Base-by-base conservation (phyloP, 257 asterid genomes). In the Phtheirospermum japonicum region DNA sequence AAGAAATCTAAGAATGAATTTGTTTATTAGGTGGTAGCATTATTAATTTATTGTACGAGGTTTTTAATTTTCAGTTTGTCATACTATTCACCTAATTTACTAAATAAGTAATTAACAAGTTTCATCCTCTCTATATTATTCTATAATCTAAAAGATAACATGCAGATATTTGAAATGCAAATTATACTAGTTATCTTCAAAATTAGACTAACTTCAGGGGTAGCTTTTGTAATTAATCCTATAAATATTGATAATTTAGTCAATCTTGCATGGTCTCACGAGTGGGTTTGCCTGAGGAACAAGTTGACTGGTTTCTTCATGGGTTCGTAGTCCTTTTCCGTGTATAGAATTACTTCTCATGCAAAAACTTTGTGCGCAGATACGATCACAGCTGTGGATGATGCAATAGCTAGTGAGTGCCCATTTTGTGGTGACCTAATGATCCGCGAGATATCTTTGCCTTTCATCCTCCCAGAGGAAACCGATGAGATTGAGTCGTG, bases 351-450 rank as follows among this genome's bases (percentile, higher is more conserved):
- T 9, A 48, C 51, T 43, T 50, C 56, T 50, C 32, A 46, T 34
- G 71, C 34, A 65, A 43, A 46, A 42, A 63, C 32, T 66, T 14
- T 9, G 53, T 13, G 43, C 66, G 77, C 97, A 92, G 99, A 85
- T 92, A 28, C 96, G 94, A 11, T 85, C 97, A 60, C 96, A 80
- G 61, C 50, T 89, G 86, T 17, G 78, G 97, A 89, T 14, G 97
- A 89, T 49, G 89, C 95, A 69, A 81, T 92, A 61, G 97, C 96
- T 30, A 92, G 89, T 20, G 99, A 89, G 65, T 89, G 97, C 76
- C 99, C 99, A 2, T 92, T 74, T 63, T 89, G 99, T 72, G 97
- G 99, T 7, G 94, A 85, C 46, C 77, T 92, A 51, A 87, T 92
- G 97, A 92, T 92, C 76, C 91, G 76, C 19, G 97, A 92, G 75